These are phyloP conservation scores for Tubosaeta sp. DNA, from an alignment of 768 basidiomycete genomes.

Conservation along the genomic window DNA sequence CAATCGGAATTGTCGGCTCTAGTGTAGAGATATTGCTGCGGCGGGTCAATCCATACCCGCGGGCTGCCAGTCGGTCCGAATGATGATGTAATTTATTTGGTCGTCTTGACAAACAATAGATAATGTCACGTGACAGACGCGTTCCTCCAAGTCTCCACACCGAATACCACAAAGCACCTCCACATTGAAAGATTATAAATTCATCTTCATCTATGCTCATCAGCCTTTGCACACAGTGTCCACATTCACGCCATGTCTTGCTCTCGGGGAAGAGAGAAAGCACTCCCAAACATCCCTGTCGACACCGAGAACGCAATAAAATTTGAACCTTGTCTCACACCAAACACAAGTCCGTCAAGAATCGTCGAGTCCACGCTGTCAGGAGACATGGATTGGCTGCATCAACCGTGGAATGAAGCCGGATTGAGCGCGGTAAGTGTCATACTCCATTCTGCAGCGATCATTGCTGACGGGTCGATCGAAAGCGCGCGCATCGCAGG, in stretches of 20 bases:
- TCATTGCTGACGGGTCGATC: not conserved
- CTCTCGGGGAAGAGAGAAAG: conserved; percentile 12
- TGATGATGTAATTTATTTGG: no score
- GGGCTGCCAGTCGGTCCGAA: no score
- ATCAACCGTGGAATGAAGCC: conserved; percentile 26
- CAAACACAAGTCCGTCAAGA: conserved; percentile 13
- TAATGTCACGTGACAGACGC: not conserved
- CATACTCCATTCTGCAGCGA: not conserved
- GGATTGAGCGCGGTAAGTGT: conserved; percentile 19
- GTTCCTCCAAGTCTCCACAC: not conserved
- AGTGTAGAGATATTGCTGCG: no score
- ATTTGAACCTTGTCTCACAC: not conserved
- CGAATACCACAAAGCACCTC: not conserved
- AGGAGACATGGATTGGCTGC: conserved; percentile 16
- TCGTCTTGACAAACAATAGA: no score
- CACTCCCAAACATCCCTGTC: conserved; percentile 19
- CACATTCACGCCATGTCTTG: conserved; percentile 8
- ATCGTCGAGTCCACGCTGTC: conserved; percentile 13
- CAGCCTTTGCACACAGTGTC: not conserved
- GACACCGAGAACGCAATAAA: not conserved
- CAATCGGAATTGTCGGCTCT: not conserved
- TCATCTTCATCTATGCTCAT: not conserved
- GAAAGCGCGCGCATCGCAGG: conserved; percentile 25
- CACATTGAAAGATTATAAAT: conserved; percentile 8
- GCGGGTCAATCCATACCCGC: no score